Evolutionary conservation across 1,284 basidiomycete genomes (phyloP).

Genomic region (Cryptococcus jaspeensis): DNA sequence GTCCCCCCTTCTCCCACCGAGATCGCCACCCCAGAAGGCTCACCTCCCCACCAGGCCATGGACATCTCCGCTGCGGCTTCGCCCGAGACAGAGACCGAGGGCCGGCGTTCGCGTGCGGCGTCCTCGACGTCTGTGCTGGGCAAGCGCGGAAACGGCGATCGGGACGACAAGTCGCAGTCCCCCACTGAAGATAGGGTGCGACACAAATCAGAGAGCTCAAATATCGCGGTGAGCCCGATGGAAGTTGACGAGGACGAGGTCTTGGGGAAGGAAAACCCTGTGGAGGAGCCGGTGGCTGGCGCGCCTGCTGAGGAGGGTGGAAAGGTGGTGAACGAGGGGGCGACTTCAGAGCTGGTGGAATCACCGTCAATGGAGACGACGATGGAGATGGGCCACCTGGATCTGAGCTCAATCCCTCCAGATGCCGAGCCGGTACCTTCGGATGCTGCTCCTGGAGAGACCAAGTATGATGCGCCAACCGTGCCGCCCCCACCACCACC

Average conservation of each 20-base stretch:
- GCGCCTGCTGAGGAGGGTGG: too few relatives aligned
- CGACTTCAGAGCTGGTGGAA: neutral
- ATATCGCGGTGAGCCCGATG: neutral
- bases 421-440: slow-evolving; percentile 4
- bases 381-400: slow-evolving; percentile 21
- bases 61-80: neutral
- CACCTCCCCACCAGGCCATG: neutral
- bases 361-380: slow-evolving; percentile 16
- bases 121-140: slow-evolving; percentile 1
- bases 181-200: neutral
- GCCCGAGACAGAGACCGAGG: neutral
- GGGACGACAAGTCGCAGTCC: slow-evolving; percentile 3
- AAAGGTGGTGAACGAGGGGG: too few relatives aligned
- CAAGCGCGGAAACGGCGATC: neutral
- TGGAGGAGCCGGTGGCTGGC: neutral
- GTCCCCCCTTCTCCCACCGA: neutral
- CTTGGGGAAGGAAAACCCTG: neutral
- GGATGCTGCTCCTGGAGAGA: neutral
- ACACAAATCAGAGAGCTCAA: neutral
- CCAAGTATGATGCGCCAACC: slow-evolving; percentile 15
- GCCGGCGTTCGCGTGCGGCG: neutral
- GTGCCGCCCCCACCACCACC: slow-evolving; percentile 55
- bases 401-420: slow-evolving; percentile 20
- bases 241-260: slow-evolving; percentile 2
- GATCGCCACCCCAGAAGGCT: neutral